phyloP scores from a whole-genome alignment of 257 asterid species.

The Capsicum chinense region DNA sequence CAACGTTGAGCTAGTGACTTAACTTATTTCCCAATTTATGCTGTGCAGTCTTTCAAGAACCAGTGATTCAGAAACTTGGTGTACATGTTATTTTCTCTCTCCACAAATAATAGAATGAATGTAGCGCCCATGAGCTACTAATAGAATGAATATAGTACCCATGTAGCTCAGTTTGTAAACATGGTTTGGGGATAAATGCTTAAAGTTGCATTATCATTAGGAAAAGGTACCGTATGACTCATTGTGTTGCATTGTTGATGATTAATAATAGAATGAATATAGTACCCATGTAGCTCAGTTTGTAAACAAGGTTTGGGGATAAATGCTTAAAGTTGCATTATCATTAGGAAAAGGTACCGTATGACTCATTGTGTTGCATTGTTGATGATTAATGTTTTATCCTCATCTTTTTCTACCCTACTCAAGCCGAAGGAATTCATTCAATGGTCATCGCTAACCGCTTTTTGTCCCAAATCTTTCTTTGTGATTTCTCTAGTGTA shows the following conservation, averaged over 20 bases:
- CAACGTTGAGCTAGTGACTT: neutral
- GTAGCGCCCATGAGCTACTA: neutral
- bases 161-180: neutral
- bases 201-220: neutral
- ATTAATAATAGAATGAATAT: neutral
- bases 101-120: neutral
- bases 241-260: neutral
- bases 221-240: neutral
- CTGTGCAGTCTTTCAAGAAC: conserved; percentile 15
- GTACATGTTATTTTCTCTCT: neutral
- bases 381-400: neutral
- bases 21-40: neutral
- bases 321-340: neutral
- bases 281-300: neutral
- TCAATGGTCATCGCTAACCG: too few relatives aligned
- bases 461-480: neutral
- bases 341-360: neutral
- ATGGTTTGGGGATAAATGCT: neutral
- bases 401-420: too few relatives aligned
- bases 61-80: neutral
- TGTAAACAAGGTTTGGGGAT: neutral
- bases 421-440: too few relatives aligned
- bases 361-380: neutral
- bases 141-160: neutral
- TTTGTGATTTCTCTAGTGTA: neutral